Base-by-base conservation (phyloP, 192 early-diverging fungal genomes). In the Coemansia sp. region DNA sequence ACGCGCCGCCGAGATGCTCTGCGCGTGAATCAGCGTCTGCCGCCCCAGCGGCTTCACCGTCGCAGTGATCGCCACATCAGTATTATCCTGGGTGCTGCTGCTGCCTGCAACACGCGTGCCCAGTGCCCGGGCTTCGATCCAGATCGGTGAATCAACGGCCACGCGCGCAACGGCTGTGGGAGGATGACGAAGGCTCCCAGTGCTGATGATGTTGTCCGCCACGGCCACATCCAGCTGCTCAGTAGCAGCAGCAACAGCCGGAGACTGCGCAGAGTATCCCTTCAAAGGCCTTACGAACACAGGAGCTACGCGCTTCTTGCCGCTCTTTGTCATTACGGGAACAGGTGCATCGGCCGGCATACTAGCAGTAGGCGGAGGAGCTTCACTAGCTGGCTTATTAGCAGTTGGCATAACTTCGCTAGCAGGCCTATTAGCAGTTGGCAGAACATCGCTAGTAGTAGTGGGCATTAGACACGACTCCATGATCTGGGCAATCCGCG, bases 301-400 rank as follows among this genome's bases (percentile, higher is more conserved):
- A 6, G 92, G 95, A 31, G 89, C 87, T 31, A 98, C 95, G 10
- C 95, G 84, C 59, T 91, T 93, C 76, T 92, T 91, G 8, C 95
- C 95, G 67, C 90, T 87, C 45, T 89, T 89, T 8, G 91, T 92
- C 51, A 74, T 63, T 46, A 73, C 70, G 0, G 78, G 78, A 16
- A 87, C 77, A 9, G 61, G 37, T 13, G 64, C 16, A 10, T 63
- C 41, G 1, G 33, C 45, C 19, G 29, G 13, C 11, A 2, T 13
- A 2, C 5, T 11, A 16, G 41, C 13, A 16, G 11, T 14, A 16
- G 41, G 41, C 41, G 24, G 24, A 27, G 24, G 24, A 27, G 24
- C 24, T 27, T 27, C 24, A 27, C 24, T 27, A 27, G 24, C 24
- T 27, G 24, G 24, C 24, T 27, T 27, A 27, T 27, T 27, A 27